Evolutionary conservation across 352 stramenopile species (phyloP).

Genomic region (Phytophthora ohioensis): DNA sequence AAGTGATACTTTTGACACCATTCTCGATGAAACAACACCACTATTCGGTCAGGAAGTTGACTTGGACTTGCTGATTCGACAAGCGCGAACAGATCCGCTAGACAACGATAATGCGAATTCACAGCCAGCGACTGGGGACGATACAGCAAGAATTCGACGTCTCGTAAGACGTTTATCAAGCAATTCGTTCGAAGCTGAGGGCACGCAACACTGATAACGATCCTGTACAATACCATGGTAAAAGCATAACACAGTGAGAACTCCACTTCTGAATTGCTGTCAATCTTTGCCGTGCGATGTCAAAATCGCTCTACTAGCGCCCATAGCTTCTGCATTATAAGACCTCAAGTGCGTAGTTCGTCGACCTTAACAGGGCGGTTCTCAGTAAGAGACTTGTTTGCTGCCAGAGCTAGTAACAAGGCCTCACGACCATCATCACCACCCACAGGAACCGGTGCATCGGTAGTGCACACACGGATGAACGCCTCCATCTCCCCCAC

Average conservation of each 20-base stretch:
- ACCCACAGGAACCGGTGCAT: slow-evolving; percentile 53
- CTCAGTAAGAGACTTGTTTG: slow-evolving; percentile 71
- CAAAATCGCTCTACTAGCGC: too few relatives aligned
- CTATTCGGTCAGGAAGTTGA: slow-evolving; percentile 23
- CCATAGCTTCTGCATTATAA: too few relatives aligned
- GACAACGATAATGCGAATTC: not conserved
- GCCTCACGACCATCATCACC: slow-evolving; percentile 71
- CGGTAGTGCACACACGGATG: slow-evolving; percentile 59
- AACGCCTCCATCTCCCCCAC: slow-evolving; percentile 78
- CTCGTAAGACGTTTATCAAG: slow-evolving; percentile 32
- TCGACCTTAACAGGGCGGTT: slow-evolving; percentile 74
- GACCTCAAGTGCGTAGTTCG: slow-evolving; percentile 42
- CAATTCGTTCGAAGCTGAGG: slow-evolving; percentile 26
- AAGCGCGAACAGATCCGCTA: slow-evolving; percentile 37
- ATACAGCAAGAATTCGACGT: slow-evolving; percentile 21
- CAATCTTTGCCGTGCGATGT: not conserved
- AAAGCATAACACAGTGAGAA: too few relatives aligned
- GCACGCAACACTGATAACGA: slow-evolving; percentile 20
- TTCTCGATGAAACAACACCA: slow-evolving; percentile 9
- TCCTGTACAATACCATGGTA: not conserved
- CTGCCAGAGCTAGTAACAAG: slow-evolving; percentile 71
- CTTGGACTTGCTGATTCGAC: slow-evolving; percentile 41
- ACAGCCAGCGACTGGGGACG: not conserved
- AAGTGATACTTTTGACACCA: slow-evolving; percentile 6
- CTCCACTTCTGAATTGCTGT: not conserved